These are phyloP conservation scores for Aspergillus versicolor DNA, from an alignment of 2,329 filamentous ascomycete species.

Conservation along the genomic window DNA sequence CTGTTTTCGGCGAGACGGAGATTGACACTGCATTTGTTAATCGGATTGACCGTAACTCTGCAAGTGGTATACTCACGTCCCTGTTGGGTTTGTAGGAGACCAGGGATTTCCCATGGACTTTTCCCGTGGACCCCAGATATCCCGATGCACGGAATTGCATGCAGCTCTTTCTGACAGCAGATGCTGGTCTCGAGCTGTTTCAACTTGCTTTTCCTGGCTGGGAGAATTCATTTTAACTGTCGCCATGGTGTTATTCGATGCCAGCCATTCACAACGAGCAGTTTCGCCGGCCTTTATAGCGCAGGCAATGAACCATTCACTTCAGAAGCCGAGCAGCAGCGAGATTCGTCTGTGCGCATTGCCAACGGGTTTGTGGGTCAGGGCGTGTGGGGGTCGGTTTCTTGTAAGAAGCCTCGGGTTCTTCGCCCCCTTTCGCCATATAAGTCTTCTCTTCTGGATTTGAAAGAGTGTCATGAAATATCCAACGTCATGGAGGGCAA, in stretches of 20 bases:
- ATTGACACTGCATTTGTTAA: no score
- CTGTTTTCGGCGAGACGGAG: no score
- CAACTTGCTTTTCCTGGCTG: background rate
- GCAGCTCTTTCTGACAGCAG: background rate
- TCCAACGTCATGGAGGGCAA: no score
- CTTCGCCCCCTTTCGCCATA: background rate
- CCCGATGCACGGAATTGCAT: background rate
- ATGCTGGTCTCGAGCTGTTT: background rate
- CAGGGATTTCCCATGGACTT: background rate
- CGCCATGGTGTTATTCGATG: no score
- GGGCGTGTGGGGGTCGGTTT: background rate
- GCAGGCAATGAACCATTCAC: no score
- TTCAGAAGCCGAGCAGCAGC: background rate
- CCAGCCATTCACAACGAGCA: no score
- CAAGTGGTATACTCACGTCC: background rate
- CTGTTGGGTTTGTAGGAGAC: background rate
- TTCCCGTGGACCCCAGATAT: background rate
- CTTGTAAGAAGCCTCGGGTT: background rate
- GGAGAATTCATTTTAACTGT: background rate
- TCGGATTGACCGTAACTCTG: no score
- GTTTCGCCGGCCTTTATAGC: no score
- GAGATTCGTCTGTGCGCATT: no score
- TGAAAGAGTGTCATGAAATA: no score
- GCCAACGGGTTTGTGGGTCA: background rate
- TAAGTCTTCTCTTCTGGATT: background rate